A percentile compares a stretch with the other conserved stretches of the same genome.
These are phyloP conservation scores for Magnusiomyces suaveolens DNA, from an alignment of 1,139 yeast genomes.

Conservation along the genomic window DNA sequence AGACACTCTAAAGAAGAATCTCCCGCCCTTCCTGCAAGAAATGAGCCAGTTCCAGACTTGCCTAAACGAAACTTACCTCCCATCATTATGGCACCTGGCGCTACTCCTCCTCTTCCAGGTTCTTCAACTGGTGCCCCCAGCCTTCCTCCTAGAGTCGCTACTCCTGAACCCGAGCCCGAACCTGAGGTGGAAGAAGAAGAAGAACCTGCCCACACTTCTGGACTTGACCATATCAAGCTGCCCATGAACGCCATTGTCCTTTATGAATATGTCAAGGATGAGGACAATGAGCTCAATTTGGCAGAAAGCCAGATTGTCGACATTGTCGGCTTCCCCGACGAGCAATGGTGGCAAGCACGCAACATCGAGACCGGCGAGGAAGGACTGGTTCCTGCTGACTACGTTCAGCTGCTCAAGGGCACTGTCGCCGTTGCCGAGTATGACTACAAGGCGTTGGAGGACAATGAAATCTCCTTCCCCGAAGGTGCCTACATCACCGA, in stretches of 20 bases:
- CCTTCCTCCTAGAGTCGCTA: conserved; percentile 4
- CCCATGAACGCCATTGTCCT: conserved; percentile 45
- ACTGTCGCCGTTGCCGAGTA: conserved; percentile 68
- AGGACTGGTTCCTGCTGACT: conserved; percentile 69
- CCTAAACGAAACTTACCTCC: conserved; percentile 6
- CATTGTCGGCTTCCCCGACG: conserved; percentile 61
- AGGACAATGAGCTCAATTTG: conserved; percentile 62
- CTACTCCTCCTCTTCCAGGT: conserved; percentile 9
- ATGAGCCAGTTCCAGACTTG: background rate
- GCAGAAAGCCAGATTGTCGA: conserved; percentile 55
- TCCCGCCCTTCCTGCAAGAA: background rate
- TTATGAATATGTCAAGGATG: conserved; percentile 56
- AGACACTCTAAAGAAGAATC: background rate
- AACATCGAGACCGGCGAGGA: conserved; percentile 46
- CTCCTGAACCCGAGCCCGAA: conserved; percentile 15
- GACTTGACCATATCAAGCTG: conserved; percentile 15
- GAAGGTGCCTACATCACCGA: conserved; percentile 77
- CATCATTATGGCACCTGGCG: conserved; percentile 3
- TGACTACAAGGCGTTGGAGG: conserved; percentile 84
- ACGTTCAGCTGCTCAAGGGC: conserved; percentile 39
- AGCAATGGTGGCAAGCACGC: conserved; percentile 77
- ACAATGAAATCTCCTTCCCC: conserved; percentile 71
- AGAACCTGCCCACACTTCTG: conserved; percentile 15
- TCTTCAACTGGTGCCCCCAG: conserved; percentile 2
- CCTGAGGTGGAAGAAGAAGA: conserved; percentile 14